Percentiles rank a stretch among this genome's conserved stretches.
Evolutionary conservation across 768 basidiomycete species (phyloP).

Genomic region (Lentinula sp.): DNA sequence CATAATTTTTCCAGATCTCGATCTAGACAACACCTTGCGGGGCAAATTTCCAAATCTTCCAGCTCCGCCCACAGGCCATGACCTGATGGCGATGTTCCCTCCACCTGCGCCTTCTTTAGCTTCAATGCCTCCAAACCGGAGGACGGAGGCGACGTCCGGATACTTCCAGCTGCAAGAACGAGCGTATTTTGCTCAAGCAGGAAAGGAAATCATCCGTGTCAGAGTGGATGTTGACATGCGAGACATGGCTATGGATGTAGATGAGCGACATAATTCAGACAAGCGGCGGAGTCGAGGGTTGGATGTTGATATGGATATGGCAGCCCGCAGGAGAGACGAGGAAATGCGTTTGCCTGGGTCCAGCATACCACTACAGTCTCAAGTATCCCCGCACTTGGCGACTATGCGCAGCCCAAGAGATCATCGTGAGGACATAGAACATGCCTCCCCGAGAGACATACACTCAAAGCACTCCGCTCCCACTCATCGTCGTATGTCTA

Average conservation of each 20-base stretch:
- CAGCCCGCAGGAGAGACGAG: constrained; percentile 11
- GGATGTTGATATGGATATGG: constrained; percentile 11
- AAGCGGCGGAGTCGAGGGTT: constrained; percentile 17
- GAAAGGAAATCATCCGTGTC: constrained; percentile 72
- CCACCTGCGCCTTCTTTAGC: constrained; percentile 56
- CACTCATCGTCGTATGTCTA: not conserved
- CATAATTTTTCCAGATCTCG: not conserved
- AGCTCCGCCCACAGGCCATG: constrained; percentile 73
- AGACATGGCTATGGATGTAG: not conserved
- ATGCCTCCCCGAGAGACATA: not conserved
- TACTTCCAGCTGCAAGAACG: constrained; percentile 75
- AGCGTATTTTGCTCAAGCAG: constrained; percentile 75
- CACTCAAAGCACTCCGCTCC: not conserved
- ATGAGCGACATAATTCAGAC: not conserved
- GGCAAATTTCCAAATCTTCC: constrained; percentile 43
- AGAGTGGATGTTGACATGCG: constrained; percentile 63
- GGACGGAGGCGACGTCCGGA: constrained; percentile 56
- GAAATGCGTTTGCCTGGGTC: constrained; percentile 17
- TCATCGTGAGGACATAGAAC: not conserved
- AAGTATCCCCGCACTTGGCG: not conserved
- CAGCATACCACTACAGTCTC: not conserved
- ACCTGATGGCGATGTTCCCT: constrained; percentile 83
- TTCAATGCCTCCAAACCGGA: constrained; percentile 35
- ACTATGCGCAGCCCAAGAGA: not conserved
- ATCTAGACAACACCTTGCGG: not conserved